These are phyloP conservation scores for Botrytis sinoallii DNA, from an alignment of 2,329 filamentous ascomycete genomes.

Conservation along the genomic window DNA sequence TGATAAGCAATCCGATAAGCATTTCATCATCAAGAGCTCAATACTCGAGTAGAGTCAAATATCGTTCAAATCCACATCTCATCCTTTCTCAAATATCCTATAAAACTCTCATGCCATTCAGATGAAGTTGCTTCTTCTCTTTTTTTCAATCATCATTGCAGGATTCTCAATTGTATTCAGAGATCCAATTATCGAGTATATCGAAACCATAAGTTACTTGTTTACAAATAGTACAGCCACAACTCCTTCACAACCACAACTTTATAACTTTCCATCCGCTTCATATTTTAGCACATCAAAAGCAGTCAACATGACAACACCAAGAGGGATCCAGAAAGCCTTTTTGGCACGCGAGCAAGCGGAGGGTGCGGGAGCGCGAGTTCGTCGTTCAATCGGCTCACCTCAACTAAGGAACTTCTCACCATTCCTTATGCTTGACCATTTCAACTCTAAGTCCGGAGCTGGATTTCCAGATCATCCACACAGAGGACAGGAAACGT, in stretches of 20 bases:
- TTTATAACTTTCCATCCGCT: conserved; percentile 26
- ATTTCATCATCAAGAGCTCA: conserved; percentile 13
- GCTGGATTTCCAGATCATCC: conserved; percentile 89
- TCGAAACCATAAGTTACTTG: conserved; percentile 25
- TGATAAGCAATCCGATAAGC: conserved; percentile 20
- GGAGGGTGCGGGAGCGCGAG: conserved; percentile 83
- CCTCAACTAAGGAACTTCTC: conserved; percentile 79
- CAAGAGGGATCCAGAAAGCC: conserved; percentile 75
- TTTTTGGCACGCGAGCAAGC: conserved; percentile 83
- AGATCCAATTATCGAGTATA: conserved; percentile 26
- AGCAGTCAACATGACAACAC: conserved; percentile 56
- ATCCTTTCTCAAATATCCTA: not conserved
- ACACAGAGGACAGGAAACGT: conserved; percentile 50
- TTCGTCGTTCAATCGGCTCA: conserved; percentile 85
- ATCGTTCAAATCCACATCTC: not conserved
- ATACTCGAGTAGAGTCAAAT: not conserved
- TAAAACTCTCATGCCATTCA: conserved; percentile 7
- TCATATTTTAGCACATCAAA: conserved; percentile 26
- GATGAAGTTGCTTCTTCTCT: conserved; percentile 34
- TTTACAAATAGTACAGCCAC: conserved; percentile 23
- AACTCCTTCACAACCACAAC: conserved; percentile 20
- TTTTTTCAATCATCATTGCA: conserved; percentile 33
- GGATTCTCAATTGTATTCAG: conserved; percentile 31
- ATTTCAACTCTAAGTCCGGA: conserved; percentile 76
- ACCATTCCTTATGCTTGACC: conserved; percentile 94